Base-by-base conservation (phyloP, 2,329 filamentous ascomycete species). In the Pleomassaria siparia region DNA sequence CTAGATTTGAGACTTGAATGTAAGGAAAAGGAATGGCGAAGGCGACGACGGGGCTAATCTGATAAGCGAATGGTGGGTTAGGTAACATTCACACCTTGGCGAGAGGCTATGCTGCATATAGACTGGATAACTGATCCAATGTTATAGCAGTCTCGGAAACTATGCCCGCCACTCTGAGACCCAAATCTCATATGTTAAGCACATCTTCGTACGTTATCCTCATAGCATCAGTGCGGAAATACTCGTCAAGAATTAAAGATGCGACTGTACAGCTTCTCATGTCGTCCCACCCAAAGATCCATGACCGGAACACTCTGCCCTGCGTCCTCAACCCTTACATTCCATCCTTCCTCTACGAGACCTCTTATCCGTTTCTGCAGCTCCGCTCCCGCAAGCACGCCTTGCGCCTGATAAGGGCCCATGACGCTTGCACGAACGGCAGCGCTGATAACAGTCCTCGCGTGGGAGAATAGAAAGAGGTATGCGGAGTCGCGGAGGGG, bases 231-330 rank as follows among this genome's bases (percentile, higher is more conserved):
- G 35, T 24, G 35, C 13, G 20, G n/a, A 37, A n/a, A 37, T 15
- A 15, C 4, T 22, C 7, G 20, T 60, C 63, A 92, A 59, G 88
- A 91, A 71, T 94, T 94, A 65, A 94, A 94, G 45, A 94, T 92
- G 59, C 89, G 82, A 49, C 88, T 91, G 69, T 94, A 94, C 54
- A 94, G 69, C 65, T 89, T 75, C 76, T 94, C 89, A 69, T 94
- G 89, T 64, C 89, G 79, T 3, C 89, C 89, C 62, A 91, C 79
- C 88, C 89, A 94, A 25, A 94, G 67, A 73, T 94, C 89, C 80
- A 92, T 84, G 1, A 85, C 80, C 1, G 89, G 89, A 52, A 90
- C 84, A 46, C 76, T 84, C 74, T 92, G 87, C 4, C 86, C 87
- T 3, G 88, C 88, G 53, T 85, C 80, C 47, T 87, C 84, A 0